Base-by-base conservation (phyloP, 1,284 basidiomycete species). In the Cutaneotrichosporon mucoides region DNA sequence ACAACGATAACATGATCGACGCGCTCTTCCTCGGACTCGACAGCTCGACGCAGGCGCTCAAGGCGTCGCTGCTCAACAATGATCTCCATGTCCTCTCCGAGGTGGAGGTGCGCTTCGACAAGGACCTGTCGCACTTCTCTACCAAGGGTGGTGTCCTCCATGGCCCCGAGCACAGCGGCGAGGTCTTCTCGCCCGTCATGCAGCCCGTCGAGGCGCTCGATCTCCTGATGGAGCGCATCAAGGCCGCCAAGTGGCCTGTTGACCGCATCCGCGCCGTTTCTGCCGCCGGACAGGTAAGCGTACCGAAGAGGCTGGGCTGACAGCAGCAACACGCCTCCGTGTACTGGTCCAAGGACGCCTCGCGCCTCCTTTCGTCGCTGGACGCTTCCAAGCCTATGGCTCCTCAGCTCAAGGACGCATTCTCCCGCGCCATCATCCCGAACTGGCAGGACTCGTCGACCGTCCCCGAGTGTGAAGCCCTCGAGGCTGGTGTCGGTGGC, bases 371-470 rank as follows among this genome's bases (percentile, higher is more conserved):
- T 7, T 76, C 81, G 1, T 78, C 77, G 1, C 80, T 92, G 45
- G 81, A 87, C 68, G 65, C 86, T 1, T 65, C 69, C 2, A 75
- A 82, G 56, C 71, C 83, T 0, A 80, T 93, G 4, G 76, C 79
- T 0, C 40, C 62, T 0, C 81, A 82, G 62, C 67, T 82, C 2
- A 8, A 15, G 4, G 55, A 68, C 6, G 88, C 89, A 0, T 92
- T 94, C 75, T 87, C 89, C 4, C 78, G 86, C 15, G 80, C 80
- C 2, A 82, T 83, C 61, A 84, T 88, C 1, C 91, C 91, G 12
- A 94, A 93, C 71, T 94, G 92, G 92, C 91, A 94, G 76, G 92
- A 94, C 77, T 91, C 89, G 0, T 91, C 89, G 0, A 94, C 91
- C 0, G 85, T 84, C 0, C 74, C 78, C 38, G 89, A 92, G 66